A percentile compares a stretch with the other conserved stretches of the same genome.
These are phyloP conservation scores for Croton setiger DNA, from an alignment of 441 rosid genomes.

Conservation along the genomic window DNA sequence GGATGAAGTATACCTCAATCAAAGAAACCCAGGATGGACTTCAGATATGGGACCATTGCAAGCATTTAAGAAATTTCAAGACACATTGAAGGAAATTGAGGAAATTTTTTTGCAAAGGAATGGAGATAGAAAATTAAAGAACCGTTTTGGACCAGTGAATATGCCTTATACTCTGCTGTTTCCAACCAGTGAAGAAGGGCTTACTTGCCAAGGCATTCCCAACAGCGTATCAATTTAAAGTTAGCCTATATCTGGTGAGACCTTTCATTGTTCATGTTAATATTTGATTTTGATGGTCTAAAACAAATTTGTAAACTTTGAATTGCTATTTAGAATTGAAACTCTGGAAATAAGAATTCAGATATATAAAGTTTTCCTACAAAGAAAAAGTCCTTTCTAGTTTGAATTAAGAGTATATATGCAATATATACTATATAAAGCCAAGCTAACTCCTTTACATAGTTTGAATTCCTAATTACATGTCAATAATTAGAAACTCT, in stretches of 20 bases:
- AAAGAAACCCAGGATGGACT: constrained; percentile 25
- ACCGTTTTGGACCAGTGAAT: constrained; percentile 26
- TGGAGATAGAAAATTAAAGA: constrained; percentile 16
- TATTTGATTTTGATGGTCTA: not conserved
- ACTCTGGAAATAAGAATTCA: too few species aligned
- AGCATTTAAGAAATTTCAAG: constrained; percentile 24
- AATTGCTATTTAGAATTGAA: too few species aligned
- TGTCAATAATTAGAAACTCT: too few species aligned
- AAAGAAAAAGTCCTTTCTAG: too few species aligned
- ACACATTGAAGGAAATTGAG: constrained; percentile 12
- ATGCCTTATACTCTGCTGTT: constrained; percentile 26
- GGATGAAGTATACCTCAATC: constrained; percentile 26
- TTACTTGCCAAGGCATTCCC: constrained; percentile 29
- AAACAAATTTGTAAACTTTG: not conserved
- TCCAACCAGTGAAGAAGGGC: constrained; percentile 24
- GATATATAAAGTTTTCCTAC: too few species aligned
- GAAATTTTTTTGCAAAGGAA: constrained; percentile 18
- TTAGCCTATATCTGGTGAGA: not conserved
- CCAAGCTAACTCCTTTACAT: too few species aligned
- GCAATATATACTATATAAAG: too few species aligned
- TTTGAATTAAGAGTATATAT: too few species aligned
- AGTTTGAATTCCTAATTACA: too few species aligned
- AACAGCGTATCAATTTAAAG: constrained; percentile 28
- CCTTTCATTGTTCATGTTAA: not conserved
- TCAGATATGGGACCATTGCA: constrained; percentile 13